A percentile compares a stretch with the other conserved stretches of the same genome.
Conservation (phyloP, 768 basidiomycete genomes). For the Termitomyces sp. region DNA sequence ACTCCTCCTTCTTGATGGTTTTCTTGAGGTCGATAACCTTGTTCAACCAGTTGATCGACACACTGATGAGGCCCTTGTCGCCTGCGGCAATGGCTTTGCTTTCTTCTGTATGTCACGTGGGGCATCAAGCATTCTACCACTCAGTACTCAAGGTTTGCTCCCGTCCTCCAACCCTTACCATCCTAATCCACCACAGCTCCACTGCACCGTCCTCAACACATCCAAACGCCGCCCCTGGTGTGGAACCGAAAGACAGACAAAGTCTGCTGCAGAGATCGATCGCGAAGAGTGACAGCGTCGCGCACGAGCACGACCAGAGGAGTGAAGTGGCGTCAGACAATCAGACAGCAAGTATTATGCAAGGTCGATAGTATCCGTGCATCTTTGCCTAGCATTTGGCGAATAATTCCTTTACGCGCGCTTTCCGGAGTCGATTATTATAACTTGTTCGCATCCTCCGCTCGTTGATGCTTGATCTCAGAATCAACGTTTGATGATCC, state of each 20-base stretch:
- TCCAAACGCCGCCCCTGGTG: constrained; percentile 13
- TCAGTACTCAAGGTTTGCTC: too few species aligned
- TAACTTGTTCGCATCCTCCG: background rate
- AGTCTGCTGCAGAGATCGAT: too few species aligned
- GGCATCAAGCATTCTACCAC: too few species aligned
- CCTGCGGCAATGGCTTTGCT: too few species aligned
- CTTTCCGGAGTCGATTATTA: background rate
- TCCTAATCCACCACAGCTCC: constrained; percentile 1
- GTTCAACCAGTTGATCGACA: too few species aligned
- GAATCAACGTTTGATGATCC: constrained; percentile 33
- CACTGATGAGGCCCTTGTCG: too few species aligned
- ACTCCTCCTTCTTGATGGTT: too few species aligned
- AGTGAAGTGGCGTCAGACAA: background rate
- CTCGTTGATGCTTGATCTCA: constrained; percentile 4
- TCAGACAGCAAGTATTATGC: background rate
- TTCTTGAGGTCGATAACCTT: too few species aligned
- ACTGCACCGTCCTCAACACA: constrained; percentile 17
- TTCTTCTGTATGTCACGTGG: too few species aligned
- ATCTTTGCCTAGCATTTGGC: background rate
- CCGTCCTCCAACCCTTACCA: too few species aligned
- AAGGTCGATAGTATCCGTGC: background rate
- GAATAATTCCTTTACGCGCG: background rate
- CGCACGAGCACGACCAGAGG: background rate
- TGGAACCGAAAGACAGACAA: too few species aligned
- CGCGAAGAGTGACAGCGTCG: background rate